Base-by-base conservation (phyloP, 768 basidiomycete species). In the Tubosaeta sp. region DNA sequence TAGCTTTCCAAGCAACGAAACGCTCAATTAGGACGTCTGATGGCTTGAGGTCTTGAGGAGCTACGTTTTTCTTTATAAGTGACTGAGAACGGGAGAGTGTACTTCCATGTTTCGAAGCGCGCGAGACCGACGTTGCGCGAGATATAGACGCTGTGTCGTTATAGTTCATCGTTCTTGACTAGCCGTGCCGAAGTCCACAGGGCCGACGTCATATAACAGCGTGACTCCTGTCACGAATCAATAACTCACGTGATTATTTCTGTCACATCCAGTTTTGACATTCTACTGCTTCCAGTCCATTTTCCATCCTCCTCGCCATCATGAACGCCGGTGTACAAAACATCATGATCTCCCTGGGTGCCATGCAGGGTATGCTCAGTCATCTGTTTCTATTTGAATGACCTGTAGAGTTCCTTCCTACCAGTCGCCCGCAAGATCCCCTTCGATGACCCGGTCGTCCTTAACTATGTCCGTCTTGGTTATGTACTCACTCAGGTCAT, bases 1-100 rank as follows among this genome's bases (percentile, higher is more conserved):
- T 95, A 46, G 83, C 86, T 73, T 96, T 97, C 94, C 94, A 97
- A 0, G 90, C 88, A 8, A 86, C 79, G 64, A 93, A 93, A 25
- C 90, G 86, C 69, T 97, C 95, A 58, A 98, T 96, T 67, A 99
- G 88, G 63, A 99, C 82, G 69, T 99, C 95, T 10, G 90, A 91
- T 0, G 94, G 94, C 45, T 85, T 82, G 41, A 97, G 80, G 71
- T 95, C 94, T 58, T 92, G 84, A 0, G 90, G 84, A 3, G 90
- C 86, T 53, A 91, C 86, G 69, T 90, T 94, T 75, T 92, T 94
- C 79, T 91, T 91, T 76, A 97, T 92, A 62, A 98, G 82, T 3
- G 86, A 87, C 69, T 92, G 88, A 51, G 80, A 83, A 43, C 90
- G 77, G 10, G 90, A 92, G 39, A 86, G 66, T 6, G 90, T 83